Percentiles rank a stretch among this genome's conserved stretches.
These are phyloP conservation scores for Aspergillus amoenus DNA, from an alignment of 2,329 filamentous ascomycete species.

Conservation along the genomic window DNA sequence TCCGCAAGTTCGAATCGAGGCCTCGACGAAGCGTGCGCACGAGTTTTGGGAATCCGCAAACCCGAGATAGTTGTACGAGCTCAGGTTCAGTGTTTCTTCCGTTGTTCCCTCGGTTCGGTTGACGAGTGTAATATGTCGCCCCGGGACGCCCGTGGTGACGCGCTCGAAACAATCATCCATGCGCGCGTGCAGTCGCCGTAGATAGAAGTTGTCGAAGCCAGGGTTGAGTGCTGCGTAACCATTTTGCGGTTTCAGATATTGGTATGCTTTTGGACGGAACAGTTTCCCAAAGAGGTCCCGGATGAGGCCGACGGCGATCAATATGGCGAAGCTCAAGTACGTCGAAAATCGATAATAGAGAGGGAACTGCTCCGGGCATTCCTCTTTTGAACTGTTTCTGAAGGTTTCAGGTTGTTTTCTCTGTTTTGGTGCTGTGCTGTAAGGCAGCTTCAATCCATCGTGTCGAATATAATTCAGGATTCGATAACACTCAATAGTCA, in stretches of 20 bases:
- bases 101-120: constrained; percentile 86
- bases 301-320: constrained; percentile 93
- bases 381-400: too few species aligned
- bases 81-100: constrained; percentile 98
- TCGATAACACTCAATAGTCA: too few species aligned
- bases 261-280: constrained; percentile 84
- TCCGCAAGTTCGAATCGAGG: constrained; percentile 79
- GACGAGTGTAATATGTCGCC: constrained; percentile 87
- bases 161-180: constrained; percentile 97
- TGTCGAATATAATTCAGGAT: too few species aligned
- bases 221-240: constrained; percentile 95
- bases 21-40: constrained; percentile 90
- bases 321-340: constrained; percentile 94
- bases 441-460: too few species aligned
- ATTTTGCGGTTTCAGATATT: constrained; percentile 75
- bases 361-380: constrained; percentile 72
- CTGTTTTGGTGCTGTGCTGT: too few species aligned
- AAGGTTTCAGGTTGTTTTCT: too few species aligned
- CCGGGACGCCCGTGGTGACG: constrained; percentile 88
- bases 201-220: constrained; percentile 99
- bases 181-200: constrained; percentile 84
- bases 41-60: constrained; percentile 97
- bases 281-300: constrained; percentile 97
- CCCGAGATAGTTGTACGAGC: constrained; percentile 98
- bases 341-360: constrained; percentile 97